A percentile compares a stretch with the other conserved stretches of the same genome.
Evolutionary conservation across 345 rosid species (phyloP).

Genomic region (Pelargonium nanum): DNA sequence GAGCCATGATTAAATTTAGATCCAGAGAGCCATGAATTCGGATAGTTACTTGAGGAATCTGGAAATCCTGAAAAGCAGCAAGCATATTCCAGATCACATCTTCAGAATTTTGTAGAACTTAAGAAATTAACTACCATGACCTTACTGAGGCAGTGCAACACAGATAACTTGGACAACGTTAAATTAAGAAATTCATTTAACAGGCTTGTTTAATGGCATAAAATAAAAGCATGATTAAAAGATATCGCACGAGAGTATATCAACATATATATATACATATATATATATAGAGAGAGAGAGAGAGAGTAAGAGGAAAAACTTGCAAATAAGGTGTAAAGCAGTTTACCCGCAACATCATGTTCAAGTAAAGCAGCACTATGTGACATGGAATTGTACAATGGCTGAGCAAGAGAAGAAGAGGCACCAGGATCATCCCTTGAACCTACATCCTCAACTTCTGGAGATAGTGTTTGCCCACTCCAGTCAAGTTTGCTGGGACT

Average conservation of each 20-base stretch:
- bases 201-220: too few species aligned
- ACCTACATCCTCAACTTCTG: slow-evolving; percentile 33
- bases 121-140: background rate
- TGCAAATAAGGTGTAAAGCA: background rate
- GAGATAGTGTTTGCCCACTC: slow-evolving; percentile 29
- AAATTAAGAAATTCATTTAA: too few species aligned
- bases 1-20: slow-evolving; percentile 17
- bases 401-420: slow-evolving; percentile 14
- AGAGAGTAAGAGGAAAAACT: background rate
- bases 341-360: slow-evolving; percentile 26
- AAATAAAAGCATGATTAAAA: too few species aligned
- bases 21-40: slow-evolving; percentile 20
- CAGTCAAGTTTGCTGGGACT: slow-evolving; percentile 23
- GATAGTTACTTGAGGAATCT: slow-evolving; percentile 15
- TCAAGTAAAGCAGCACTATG: slow-evolving; percentile 20
- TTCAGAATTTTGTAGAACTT: background rate
- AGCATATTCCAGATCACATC: slow-evolving; percentile 1
- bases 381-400: slow-evolving; percentile 8
- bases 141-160: too few species aligned
- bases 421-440: slow-evolving; percentile 18
- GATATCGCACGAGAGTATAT: too few species aligned
- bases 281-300: too few species aligned
- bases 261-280: too few species aligned
- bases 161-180: too few species aligned
- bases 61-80: slow-evolving; percentile 25